A percentile compares a stretch with the other conserved stretches of the same genome.
phyloP scores from a whole-genome alignment of 2,329 filamentous ascomycete species.

The Davidsoniella virescens region DNA sequence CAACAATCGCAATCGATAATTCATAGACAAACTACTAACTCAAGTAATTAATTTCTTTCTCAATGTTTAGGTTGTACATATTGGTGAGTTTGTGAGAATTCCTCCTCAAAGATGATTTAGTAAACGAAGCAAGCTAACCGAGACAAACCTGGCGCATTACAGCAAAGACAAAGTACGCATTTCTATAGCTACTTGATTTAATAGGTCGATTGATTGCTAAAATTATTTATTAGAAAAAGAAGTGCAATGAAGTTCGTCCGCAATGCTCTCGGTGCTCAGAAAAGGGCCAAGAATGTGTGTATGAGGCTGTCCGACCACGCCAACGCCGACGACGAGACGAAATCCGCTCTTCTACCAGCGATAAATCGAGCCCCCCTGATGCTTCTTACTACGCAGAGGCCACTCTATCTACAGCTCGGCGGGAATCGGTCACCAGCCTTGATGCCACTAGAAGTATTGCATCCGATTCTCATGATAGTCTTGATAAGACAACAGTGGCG shows the following conservation, averaged over 20 bases:
- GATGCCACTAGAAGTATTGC: too few species aligned
- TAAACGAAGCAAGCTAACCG: background rate
- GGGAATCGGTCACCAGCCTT: too few species aligned
- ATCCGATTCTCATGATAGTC: too few species aligned
- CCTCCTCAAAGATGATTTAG: too few species aligned
- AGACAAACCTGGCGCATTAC: background rate
- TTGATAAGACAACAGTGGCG: too few species aligned
- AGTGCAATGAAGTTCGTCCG: slow-evolving; percentile 38
- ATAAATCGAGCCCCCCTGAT: background rate
- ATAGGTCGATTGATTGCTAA: too few species aligned
- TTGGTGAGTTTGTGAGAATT: slow-evolving; percentile 5
- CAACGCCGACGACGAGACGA: slow-evolving; percentile 19
- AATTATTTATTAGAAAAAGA: slow-evolving; percentile 32
- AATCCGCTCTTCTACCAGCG: background rate
- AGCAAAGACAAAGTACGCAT: slow-evolving; percentile 13
- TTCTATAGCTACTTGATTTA: background rate
- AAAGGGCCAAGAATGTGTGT: slow-evolving; percentile 31
- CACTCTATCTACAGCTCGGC: background rate
- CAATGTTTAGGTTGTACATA: slow-evolving; percentile 5
- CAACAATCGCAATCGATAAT: background rate
- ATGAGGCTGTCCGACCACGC: slow-evolving; percentile 30
- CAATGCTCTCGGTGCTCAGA: slow-evolving; percentile 35
- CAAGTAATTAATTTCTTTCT: background rate
- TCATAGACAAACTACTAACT: background rate
- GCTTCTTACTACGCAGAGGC: background rate